Evolutionary conservation across 192 early-diverging fungal species (phyloP).

Genomic region (Entomortierella beljakovae): DNA sequence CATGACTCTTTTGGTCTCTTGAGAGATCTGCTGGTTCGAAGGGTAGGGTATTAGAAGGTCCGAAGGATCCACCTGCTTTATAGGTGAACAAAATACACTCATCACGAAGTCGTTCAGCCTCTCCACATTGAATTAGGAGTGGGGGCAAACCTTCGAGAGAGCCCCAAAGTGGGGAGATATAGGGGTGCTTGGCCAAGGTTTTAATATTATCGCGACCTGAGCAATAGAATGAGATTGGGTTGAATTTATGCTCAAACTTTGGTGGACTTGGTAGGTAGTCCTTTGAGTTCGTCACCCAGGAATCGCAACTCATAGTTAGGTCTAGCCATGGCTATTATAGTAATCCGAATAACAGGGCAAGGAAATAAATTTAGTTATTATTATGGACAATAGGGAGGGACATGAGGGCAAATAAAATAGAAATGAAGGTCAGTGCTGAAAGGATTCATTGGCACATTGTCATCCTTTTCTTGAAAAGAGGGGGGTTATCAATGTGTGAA

Average conservation of each 20-base stretch:
- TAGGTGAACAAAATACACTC: constrained; percentile 56
- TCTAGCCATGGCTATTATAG: constrained; percentile 72
- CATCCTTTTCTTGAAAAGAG: no score
- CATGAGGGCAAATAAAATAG: background rate
- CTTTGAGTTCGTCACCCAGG: constrained; percentile 55
- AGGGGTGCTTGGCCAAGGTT: constrained; percentile 57
- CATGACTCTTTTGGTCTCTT: background rate
- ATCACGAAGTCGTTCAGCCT: constrained; percentile 57
- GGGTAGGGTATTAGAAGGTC: constrained; percentile 6
- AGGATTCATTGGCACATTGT: background rate
- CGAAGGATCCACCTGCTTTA: constrained; percentile 43
- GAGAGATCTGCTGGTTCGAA: background rate
- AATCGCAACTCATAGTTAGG: constrained; percentile 62
- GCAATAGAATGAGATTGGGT: constrained; percentile 60
- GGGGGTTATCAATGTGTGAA: no score
- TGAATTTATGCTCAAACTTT: constrained; percentile 43
- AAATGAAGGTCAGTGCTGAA: constrained; percentile 11
- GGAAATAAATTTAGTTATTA: background rate
- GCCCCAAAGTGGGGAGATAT: constrained; percentile 66
- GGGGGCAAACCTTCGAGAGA: constrained; percentile 61
- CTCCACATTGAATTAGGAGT: constrained; percentile 65
- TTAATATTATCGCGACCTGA: constrained; percentile 33
- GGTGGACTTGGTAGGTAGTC: constrained; percentile 54
- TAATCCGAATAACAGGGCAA: background rate
- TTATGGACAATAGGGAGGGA: background rate